Percentiles rank a stretch among this genome's conserved stretches.
Evolutionary conservation across 345 rosid species (phyloP).

Genomic region (Gossypium bickii): DNA sequence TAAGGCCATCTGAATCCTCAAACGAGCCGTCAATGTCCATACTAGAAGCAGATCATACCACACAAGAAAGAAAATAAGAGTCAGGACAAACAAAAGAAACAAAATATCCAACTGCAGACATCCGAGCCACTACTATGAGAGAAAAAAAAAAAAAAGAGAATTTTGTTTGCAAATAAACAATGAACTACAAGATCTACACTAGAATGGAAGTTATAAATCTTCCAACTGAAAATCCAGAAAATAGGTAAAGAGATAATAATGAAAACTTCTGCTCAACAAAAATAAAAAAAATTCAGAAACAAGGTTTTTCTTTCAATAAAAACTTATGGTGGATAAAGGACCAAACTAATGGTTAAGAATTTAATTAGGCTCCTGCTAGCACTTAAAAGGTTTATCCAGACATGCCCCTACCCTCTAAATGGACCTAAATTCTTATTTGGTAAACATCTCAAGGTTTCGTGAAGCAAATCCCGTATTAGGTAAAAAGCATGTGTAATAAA

Average conservation of each 20-base stretch:
- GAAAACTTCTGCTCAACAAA: background rate
- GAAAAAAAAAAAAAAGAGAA: background rate
- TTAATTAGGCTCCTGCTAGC: background rate
- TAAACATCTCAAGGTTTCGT: background rate
- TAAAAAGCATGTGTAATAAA: background rate
- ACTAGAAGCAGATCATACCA: slow-evolving; percentile 34
- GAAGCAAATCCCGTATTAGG: background rate
- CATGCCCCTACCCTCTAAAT: background rate
- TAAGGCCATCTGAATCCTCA: slow-evolving; percentile 62
- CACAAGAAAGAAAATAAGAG: slow-evolving; percentile 10
- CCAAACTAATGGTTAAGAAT: background rate
- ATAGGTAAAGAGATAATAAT: background rate
- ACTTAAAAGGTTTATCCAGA: background rate
- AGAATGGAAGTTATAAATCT: background rate
- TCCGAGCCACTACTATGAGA: background rate
- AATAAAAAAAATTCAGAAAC: background rate
- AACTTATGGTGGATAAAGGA: background rate
- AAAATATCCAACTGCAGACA: background rate
- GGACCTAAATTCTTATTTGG: background rate
- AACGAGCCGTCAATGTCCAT: slow-evolving; percentile 54
- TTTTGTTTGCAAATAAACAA: background rate
- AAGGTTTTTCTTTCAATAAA: background rate
- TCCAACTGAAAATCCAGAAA: background rate
- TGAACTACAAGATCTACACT: background rate
- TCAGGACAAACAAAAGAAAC: slow-evolving; percentile 1